These are phyloP conservation scores for Capsella rubella DNA, from an alignment of 441 rosid species.

Conservation along the genomic window DNA sequence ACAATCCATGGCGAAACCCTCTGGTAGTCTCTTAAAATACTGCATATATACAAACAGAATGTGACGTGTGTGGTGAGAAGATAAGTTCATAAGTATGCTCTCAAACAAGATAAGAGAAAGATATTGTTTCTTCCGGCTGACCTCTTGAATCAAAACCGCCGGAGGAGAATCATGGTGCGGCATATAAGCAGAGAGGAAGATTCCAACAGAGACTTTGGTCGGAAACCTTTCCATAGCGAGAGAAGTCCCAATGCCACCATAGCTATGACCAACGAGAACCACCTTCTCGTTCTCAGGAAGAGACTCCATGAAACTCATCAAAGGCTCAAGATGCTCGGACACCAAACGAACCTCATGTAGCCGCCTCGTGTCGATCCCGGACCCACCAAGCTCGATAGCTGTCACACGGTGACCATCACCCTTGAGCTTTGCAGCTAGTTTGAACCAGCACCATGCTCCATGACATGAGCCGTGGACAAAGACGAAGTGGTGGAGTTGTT, in stretches of 20 bases:
- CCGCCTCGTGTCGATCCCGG: constrained; percentile 57
- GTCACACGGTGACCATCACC: constrained; percentile 60
- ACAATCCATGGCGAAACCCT: constrained; percentile 45
- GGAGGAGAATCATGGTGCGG: constrained; percentile 52
- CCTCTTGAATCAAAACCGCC: constrained; percentile 41
- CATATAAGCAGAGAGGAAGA: constrained; percentile 62
- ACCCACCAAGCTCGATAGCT: constrained; percentile 64
- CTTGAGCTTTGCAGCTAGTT: constrained; percentile 51
- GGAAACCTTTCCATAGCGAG: constrained; percentile 69
- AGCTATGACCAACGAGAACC: constrained; percentile 72
- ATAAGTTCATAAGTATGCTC: neutral
- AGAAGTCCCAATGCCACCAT: constrained; percentile 57
- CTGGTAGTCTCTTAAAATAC: constrained; percentile 47
- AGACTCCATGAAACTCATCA: constrained; percentile 61
- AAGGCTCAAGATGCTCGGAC: constrained; percentile 59
- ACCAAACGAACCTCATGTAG: constrained; percentile 51
- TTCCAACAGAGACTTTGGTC: constrained; percentile 54
- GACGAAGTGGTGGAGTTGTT: constrained; percentile 53
- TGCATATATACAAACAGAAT: constrained; percentile 25
- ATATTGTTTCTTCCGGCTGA: neutral
- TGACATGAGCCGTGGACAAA: constrained; percentile 69
- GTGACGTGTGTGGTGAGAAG: constrained; percentile 11
- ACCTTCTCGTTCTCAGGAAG: constrained; percentile 51
- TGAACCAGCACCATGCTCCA: constrained; percentile 90
- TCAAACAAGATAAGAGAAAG: constrained; percentile 3